A percentile compares a stretch with the other conserved stretches of the same genome.
These are phyloP conservation scores for Penicillium turbatum DNA, from an alignment of 495 filamentous ascomycete species.

Conservation along the genomic window DNA sequence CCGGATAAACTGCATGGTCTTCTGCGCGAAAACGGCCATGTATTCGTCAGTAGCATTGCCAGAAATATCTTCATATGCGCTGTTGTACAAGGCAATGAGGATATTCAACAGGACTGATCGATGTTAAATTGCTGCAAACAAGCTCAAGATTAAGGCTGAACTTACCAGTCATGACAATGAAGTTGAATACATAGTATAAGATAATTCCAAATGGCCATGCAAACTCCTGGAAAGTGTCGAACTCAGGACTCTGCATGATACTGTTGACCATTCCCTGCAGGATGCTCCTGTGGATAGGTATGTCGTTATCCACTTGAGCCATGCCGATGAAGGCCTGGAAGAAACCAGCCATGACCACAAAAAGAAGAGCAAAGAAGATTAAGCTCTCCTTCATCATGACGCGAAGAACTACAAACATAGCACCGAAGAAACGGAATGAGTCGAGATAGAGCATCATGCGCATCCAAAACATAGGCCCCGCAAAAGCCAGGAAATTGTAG, in stretches of 20 bases:
- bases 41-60: slow-evolving; percentile 93
- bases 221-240: slow-evolving; percentile 78
- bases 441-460: slow-evolving; percentile 91
- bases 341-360: slow-evolving; percentile 84
- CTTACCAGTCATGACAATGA: slow-evolving; percentile 82
- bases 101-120: slow-evolving; percentile 77
- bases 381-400: slow-evolving; percentile 99
- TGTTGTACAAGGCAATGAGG: slow-evolving; percentile 94
- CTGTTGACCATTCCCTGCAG: slow-evolving; percentile 86
- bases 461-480: slow-evolving; percentile 95
- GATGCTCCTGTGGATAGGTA: slow-evolving; percentile 64
- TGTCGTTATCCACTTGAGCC: slow-evolving; percentile 70
- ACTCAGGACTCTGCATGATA: slow-evolving; percentile 86
- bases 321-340: slow-evolving; percentile 93
- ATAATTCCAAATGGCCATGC: slow-evolving; percentile 78
- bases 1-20: slow-evolving; percentile 93
- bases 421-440: slow-evolving; percentile 91
- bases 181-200: slow-evolving; percentile 93
- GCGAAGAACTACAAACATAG: slow-evolving; percentile 94
- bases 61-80: slow-evolving; percentile 92
- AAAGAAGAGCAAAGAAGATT: slow-evolving; percentile 94
- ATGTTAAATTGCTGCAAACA: slow-evolving; percentile 17
- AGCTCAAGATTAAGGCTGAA: neutral
- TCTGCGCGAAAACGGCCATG: slow-evolving; percentile 82
- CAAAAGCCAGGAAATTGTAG: slow-evolving; percentile 90